A percentile compares a stretch with the other conserved stretches of the same genome.
These are phyloP conservation scores for Psidium friedrichsthalianum DNA, from an alignment of 345 rosid species.

Conservation along the genomic window DNA sequence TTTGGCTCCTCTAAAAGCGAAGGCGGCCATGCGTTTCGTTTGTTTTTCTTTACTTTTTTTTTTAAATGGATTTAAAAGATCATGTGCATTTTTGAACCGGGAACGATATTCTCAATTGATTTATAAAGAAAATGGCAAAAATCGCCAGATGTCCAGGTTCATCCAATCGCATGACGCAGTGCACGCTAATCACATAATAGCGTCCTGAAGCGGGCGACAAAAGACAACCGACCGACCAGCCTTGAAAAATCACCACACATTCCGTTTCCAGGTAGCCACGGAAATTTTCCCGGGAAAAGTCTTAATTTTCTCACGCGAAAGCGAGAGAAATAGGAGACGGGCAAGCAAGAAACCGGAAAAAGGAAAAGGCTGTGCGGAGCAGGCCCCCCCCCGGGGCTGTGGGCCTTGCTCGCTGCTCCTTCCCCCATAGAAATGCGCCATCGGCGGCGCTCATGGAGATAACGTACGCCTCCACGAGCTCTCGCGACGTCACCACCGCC, in stretches of 20 bases:
- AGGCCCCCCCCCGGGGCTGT: neutral
- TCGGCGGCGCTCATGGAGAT: slow-evolving; percentile 33
- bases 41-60: neutral
- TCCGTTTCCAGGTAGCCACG: neutral
- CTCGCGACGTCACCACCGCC: slow-evolving; percentile 15
- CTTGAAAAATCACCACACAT: neutral
- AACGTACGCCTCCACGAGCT: slow-evolving; percentile 48
- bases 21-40: neutral
- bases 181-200: too few species aligned
- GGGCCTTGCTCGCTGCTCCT: neutral
- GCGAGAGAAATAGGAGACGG: neutral
- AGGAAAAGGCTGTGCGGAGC: neutral
- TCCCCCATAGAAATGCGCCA: neutral
- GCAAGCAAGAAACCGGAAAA: neutral
- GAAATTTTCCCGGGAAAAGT: neutral
- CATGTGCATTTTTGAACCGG: neutral
- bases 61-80: rapidly evolving
- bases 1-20: neutral
- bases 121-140: neutral
- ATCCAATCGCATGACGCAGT: neutral
- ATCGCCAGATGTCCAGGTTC: neutral
- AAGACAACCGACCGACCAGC: neutral
- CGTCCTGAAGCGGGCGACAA: neutral
- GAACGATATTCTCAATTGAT: neutral
- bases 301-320: neutral